phyloP scores from a whole-genome alignment of 2,329 filamentous ascomycete genomes.

The Graphilbum fragrans region DNA sequence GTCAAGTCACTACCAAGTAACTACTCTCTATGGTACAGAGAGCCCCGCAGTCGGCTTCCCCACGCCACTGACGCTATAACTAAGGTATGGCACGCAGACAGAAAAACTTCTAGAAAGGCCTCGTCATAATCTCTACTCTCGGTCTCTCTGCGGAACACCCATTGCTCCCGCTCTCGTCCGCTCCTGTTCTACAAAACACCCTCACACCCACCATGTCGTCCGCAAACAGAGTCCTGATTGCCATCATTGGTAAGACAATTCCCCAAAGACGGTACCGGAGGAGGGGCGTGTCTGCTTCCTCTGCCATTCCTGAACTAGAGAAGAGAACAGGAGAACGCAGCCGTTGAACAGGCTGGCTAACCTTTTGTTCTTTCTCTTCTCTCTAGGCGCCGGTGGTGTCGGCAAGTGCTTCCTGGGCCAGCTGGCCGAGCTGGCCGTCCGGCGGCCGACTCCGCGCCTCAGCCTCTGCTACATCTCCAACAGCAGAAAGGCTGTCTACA shows the following conservation, averaged over 20 bases:
- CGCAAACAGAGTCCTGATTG: neutral
- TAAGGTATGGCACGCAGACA: too few relatives aligned
- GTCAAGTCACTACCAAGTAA: too few relatives aligned
- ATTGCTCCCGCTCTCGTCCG: too few relatives aligned
- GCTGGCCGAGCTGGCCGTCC: conserved; percentile 54
- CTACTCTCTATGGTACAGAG: too few relatives aligned
- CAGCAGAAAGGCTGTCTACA: conserved; percentile 71
- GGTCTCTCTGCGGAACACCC: too few relatives aligned
- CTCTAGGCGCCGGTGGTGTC: conserved; percentile 74
- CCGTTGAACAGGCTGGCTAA: neutral
- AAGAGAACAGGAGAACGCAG: neutral
- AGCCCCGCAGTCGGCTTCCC: too few relatives aligned
- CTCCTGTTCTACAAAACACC: too few relatives aligned
- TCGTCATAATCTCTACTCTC: too few relatives aligned
- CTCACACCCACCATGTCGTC: neutral
- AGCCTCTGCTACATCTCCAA: conserved; percentile 76
- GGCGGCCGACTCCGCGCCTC: conserved; percentile 57
- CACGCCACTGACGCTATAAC: too few relatives aligned
- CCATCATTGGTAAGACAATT: neutral
- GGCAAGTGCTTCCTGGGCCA: conserved; percentile 85
- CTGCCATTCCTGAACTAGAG: neutral
- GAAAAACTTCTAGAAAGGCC: too few relatives aligned
- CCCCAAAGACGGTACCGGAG: too few relatives aligned
- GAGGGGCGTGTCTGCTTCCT: too few relatives aligned
- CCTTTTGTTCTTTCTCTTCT: neutral